These are phyloP conservation scores for Salisapilia sapeloensis DNA, from an alignment of 352 stramenopile species.

Conservation along the genomic window DNA sequence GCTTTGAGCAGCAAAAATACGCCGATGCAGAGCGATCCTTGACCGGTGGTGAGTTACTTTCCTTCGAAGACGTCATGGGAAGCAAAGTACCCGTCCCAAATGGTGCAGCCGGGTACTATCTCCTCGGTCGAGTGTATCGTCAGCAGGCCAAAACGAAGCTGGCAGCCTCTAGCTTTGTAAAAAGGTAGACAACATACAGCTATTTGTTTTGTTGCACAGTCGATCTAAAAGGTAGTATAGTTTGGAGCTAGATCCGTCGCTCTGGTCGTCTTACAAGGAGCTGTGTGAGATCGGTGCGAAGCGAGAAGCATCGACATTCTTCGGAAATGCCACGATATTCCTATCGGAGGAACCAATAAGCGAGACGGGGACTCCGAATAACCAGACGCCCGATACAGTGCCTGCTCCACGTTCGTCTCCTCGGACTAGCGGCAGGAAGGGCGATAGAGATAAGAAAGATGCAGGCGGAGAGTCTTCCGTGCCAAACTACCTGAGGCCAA, in stretches of 20 bases:
- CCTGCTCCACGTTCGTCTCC: too few relatives aligned
- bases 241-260: conserved; percentile 79
- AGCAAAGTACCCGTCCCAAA: conserved; percentile 44
- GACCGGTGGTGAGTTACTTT: conserved; percentile 18
- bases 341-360: too few relatives aligned
- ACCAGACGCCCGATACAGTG: too few relatives aligned
- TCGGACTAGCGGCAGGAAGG: too few relatives aligned
- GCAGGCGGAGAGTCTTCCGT: too few relatives aligned
- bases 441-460: too few relatives aligned
- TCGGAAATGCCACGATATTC: conserved; percentile 22
- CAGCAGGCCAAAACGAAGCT: too few relatives aligned
- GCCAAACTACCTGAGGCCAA: too few relatives aligned
- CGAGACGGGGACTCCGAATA: too few relatives aligned
- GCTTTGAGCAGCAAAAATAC: conserved; percentile 46
- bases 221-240: conserved; percentile 9
- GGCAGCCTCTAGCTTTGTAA: conserved; percentile 85
- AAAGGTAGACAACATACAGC: conserved; percentile 19
- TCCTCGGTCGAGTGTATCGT: conserved; percentile 86
- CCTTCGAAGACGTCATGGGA: conserved; percentile 7
- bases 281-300: conserved; percentile 85
- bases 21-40: conserved; percentile 86
- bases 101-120: conserved; percentile 80
- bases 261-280: conserved; percentile 88
- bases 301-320: conserved; percentile 43
- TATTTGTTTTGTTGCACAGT: conserved; percentile 2